Evolutionary conservation across 2,329 filamentous ascomycete genomes (phyloP).

Genomic region (Fusarium sp.): DNA sequence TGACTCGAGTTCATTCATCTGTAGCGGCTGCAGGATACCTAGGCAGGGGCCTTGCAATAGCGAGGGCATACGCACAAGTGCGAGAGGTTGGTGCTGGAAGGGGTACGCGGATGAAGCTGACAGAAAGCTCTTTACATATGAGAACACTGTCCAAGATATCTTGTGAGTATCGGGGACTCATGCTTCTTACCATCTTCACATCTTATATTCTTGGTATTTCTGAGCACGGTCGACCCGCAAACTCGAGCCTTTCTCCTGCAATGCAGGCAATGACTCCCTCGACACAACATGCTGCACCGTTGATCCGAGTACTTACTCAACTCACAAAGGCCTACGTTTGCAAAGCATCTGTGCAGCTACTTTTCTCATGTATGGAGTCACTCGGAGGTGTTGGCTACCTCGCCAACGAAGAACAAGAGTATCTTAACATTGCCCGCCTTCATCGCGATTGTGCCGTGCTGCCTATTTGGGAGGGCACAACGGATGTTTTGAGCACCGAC

Average conservation of each 20-base stretch:
- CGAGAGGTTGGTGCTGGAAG: conserved; percentile 63
- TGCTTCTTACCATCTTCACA: conserved; percentile 68
- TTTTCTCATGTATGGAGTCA: conserved; percentile 72
- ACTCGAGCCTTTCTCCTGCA: conserved; percentile 28
- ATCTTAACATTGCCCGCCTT: conserved; percentile 75
- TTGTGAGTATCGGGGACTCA: conserved; percentile 67
- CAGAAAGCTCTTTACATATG: conserved; percentile 68
- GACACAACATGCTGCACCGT: conserved; percentile 52
- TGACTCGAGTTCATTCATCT: conserved; percentile 72
- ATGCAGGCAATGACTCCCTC: conserved; percentile 53
- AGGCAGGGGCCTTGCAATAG: conserved; percentile 68
- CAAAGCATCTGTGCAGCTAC: conserved; percentile 61
- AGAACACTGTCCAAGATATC: conserved; percentile 69
- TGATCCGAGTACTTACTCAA: conserved; percentile 71
- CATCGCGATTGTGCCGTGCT: conserved; percentile 74
- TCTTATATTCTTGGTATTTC: conserved; percentile 67
- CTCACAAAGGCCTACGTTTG: conserved; percentile 71
- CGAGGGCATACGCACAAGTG: conserved; percentile 69
- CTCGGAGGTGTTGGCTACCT: conserved; percentile 77
- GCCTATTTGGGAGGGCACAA: conserved; percentile 80
- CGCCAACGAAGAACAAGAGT: conserved; percentile 72
- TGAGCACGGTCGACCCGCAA: conserved; percentile 57
- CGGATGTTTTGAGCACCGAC: conserved; percentile 74
- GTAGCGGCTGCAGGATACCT: conserved; percentile 66
- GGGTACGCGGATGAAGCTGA: conserved; percentile 61